Conservation (phyloP, 495 filamentous ascomycete genomes). For the Podospora appendiculata region DNA sequence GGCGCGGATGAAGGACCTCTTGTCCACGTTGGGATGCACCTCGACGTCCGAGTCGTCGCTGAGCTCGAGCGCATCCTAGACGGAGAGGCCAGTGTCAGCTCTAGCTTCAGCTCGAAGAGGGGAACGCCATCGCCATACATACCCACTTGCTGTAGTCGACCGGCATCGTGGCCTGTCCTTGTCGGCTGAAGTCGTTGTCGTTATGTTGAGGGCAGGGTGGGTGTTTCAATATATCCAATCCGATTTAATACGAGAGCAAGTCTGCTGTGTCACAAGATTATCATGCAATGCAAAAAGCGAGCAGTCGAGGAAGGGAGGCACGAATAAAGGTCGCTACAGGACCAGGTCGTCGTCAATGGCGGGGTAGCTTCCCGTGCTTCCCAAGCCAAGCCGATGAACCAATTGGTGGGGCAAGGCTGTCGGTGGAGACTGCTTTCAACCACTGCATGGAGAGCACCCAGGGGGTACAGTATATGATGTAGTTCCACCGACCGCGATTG, state of each 20-base stretch:
- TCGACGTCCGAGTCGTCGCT: slow-evolving; percentile 98
- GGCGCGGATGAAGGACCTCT: slow-evolving; percentile 94
- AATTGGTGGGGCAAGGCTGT: no score
- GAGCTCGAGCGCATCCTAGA: slow-evolving; percentile 80
- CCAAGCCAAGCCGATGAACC: no score
- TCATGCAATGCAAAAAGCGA: no score
- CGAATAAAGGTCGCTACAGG: not conserved
- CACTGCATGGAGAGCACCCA: no score
- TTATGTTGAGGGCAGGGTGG: no score
- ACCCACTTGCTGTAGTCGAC: slow-evolving; percentile 95
- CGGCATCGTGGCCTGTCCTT: slow-evolving; percentile 53
- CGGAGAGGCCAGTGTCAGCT: not conserved
- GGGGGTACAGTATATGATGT: no score
- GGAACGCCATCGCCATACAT: slow-evolving; percentile 10
- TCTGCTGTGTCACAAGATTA: no score
- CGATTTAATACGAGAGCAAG: no score
- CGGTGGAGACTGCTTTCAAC: no score
- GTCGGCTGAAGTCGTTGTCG: no score
- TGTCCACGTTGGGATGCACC: slow-evolving; percentile 98
- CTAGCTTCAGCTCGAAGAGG: not conserved
- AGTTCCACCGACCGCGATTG: no score
- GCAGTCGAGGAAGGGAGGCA: not conserved
- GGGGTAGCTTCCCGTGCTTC: not conserved
- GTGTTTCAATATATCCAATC: no score
- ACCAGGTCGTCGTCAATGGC: not conserved